Conservation (phyloP, 768 basidiomycete species). For the Termitomyces sp. region DNA sequence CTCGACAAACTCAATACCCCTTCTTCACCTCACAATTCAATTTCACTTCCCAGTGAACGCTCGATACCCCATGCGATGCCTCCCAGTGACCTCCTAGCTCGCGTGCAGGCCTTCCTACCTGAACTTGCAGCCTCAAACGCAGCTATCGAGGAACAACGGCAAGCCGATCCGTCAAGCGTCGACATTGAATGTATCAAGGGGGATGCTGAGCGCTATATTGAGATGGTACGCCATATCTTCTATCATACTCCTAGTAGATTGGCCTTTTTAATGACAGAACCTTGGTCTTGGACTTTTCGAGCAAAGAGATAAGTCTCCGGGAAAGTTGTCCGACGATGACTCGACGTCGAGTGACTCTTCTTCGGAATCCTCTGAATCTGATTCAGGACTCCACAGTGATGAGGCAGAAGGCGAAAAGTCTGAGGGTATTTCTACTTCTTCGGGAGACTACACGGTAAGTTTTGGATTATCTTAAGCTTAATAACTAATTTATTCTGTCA, state of each 20-base stretch:
- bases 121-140: conserved; percentile 61
- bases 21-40: background rate
- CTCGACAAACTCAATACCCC: conserved; percentile 10
- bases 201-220: conserved; percentile 47
- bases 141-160: conserved; percentile 35
- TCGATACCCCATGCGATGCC: conserved; percentile 23
- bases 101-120: conserved; percentile 64
- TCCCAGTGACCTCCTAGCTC: conserved; percentile 50
- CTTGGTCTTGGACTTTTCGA: conserved; percentile 62
- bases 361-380: conserved; percentile 25
- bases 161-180: conserved; percentile 46
- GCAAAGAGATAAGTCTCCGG: conserved; percentile 19
- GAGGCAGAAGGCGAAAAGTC: background rate
- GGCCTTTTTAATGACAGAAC: conserved; percentile 34
- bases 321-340: conserved; percentile 18
- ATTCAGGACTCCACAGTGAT: conserved; percentile 5
- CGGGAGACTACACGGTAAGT: background rate
- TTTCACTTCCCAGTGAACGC: background rate
- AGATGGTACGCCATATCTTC: conserved; percentile 44
- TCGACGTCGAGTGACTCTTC: conserved; percentile 8
- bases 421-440: background rate
- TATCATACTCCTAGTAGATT: background rate
- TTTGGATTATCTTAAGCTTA: background rate
- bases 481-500: background rate
- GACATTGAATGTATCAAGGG: conserved; percentile 61